Base-by-base conservation (phyloP, 805 yeast species). In the Yueomyces sp. region DNA sequence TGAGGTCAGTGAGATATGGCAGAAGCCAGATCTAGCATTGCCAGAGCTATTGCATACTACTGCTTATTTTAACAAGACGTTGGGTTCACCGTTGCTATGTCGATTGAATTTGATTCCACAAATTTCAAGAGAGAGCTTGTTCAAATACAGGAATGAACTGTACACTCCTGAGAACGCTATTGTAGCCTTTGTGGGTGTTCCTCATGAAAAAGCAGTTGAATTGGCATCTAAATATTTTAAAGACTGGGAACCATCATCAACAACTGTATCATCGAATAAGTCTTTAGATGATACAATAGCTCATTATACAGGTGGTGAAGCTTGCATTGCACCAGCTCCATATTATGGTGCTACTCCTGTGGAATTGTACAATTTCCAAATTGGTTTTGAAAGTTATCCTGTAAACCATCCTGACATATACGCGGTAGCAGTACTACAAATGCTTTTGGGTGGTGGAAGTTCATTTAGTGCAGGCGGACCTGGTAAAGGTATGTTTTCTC, bases 401-500 rank as follows among this genome's bases (percentile, higher is more conserved):
- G 80, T 87, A 32, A 74, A 77, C 42, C 80, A 83, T 57, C 85
- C 85, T 26, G 96, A 92, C 53, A 77, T 88, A 39, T 92, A 92
- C 56, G 94, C 95, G 1, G 67, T 87, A 37, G 96, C 97, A 2
- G 79, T 87, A 1, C 69, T 92, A 45, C 97, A 92, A 60, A 85
- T 88, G 47, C 68, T 90, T 27, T 67, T 92, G 11, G 98, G 98
- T 38, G 96, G 97, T 36, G 98, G 97, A 45, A 94, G 96, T 4
- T 87, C 97, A 1, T 92, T 92, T 58, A 81, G 94, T 26, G 97
- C 98, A 7, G 98, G 98, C 51, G 98, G 98, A 0, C 98, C 98
- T 19, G 98, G 98, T 43, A 92, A 92, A 63, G 98, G 98, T 3
- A 88, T 92, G 97, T 92, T 87, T 60, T 85, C 96, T 3, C 73